Conservation (phyloP, 2,329 filamentous ascomycete genomes). For the Colletotrichum filicis region DNA sequence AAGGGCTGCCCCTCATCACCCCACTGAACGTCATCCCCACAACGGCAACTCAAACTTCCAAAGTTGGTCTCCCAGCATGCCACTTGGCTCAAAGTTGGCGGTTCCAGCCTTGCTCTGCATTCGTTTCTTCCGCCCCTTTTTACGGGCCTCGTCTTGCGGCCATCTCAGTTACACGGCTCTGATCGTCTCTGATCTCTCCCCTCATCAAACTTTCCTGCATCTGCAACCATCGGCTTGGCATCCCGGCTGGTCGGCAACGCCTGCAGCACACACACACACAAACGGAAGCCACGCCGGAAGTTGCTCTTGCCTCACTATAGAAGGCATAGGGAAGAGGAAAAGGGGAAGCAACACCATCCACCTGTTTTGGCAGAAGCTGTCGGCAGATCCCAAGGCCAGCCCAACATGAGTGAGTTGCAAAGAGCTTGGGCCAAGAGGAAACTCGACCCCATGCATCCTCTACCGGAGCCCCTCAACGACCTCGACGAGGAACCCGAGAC, state of each 20-base stretch:
- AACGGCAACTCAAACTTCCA: slow-evolving; percentile 11
- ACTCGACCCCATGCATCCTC: slow-evolving; percentile 68
- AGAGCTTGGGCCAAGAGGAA: slow-evolving; percentile 83
- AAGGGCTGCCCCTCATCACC: slow-evolving; percentile 28
- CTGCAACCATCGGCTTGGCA: background rate
- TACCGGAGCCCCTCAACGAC: slow-evolving; percentile 61
- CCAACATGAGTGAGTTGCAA: slow-evolving; percentile 82
- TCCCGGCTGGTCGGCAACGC: background rate
- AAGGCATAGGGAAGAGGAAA: background rate
- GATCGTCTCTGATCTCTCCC: background rate
- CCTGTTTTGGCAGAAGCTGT: background rate
- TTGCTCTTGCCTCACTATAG: too few relatives aligned
- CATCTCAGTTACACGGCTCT: background rate
- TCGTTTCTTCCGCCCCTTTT: background rate
- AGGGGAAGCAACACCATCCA: background rate
- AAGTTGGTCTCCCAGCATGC: slow-evolving; percentile 13
- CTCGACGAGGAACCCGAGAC: slow-evolving; percentile 62
- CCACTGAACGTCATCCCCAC: slow-evolving; percentile 34
- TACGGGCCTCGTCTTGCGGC: background rate
- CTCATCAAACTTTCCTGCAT: background rate
- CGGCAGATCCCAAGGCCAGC: background rate
- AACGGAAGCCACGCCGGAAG: too few relatives aligned
- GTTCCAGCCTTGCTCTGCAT: background rate
- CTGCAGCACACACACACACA: background rate
- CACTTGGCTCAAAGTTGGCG: background rate